Conservation (phyloP, 768 basidiomycete genomes). For the Lyophyllum decastes region DNA sequence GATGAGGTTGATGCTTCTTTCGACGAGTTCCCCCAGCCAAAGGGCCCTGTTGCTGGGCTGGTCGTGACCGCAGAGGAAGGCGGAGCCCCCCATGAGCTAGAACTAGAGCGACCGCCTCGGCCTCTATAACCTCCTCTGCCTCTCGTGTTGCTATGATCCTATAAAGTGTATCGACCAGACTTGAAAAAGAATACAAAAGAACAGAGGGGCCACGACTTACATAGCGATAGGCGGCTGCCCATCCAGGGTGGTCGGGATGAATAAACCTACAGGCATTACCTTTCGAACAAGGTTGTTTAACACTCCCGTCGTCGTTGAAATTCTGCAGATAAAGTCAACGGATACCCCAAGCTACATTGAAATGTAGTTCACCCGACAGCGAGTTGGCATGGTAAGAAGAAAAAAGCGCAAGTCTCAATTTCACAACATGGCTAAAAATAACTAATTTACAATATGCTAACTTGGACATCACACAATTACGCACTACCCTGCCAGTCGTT, state of each 20-base stretch:
- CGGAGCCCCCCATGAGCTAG: neutral
- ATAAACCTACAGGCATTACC: slow-evolving; percentile 19
- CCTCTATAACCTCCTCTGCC: neutral
- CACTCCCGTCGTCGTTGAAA: slow-evolving; percentile 22
- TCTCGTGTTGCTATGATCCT: neutral
- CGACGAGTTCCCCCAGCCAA: slow-evolving; percentile 3
- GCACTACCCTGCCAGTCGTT: slow-evolving; percentile 34
- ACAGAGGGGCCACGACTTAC: neutral
- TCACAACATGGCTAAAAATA: neutral
- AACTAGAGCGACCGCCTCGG: neutral
- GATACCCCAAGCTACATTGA: neutral
- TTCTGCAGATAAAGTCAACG: slow-evolving; percentile 15
- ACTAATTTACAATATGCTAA: slow-evolving; percentile 14
- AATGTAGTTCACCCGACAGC: slow-evolving; percentile 18
- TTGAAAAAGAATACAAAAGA: neutral
- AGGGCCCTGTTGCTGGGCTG: neutral
- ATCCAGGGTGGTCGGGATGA: slow-evolving; percentile 25
- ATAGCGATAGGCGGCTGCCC: slow-evolving; percentile 16
- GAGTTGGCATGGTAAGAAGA: slow-evolving; percentile 1
- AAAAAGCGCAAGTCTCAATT: neutral
- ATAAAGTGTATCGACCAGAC: neutral
- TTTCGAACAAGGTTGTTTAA: slow-evolving; percentile 16
- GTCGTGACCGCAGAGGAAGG: neutral
- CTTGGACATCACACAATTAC: neutral
- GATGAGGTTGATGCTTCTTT: neutral